Percentiles rank a stretch among this genome's conserved stretches.
Evolutionary conservation across 495 filamentous ascomycete genomes (phyloP).

Genomic region (Penicillium salamii): DNA sequence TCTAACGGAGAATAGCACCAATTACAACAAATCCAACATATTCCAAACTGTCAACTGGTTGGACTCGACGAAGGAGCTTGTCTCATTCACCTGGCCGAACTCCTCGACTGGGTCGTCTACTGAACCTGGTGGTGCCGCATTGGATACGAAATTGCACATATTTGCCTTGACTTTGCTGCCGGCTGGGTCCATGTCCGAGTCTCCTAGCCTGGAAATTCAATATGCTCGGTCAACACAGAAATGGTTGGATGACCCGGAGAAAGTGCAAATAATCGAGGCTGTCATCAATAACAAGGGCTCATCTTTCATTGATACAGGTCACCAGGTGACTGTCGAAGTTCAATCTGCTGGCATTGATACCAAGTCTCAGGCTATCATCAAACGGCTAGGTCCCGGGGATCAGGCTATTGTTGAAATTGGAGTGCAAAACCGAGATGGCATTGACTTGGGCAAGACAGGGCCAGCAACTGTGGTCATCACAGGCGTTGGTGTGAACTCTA

Average conservation of each 20-base stretch:
- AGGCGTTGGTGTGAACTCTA: too few relatives aligned
- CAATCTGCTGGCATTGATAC: too few relatives aligned
- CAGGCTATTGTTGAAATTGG: too few relatives aligned
- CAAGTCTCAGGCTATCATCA: too few relatives aligned
- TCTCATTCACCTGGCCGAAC: conserved; percentile 38
- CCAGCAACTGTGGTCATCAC: too few relatives aligned
- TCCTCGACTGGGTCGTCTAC: conserved; percentile 15
- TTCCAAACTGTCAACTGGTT: conserved; percentile 49
- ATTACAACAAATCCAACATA: conserved; percentile 53
- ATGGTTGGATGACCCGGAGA: conserved; percentile 39
- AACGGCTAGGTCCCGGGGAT: too few relatives aligned
- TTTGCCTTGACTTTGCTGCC: conserved; percentile 26
- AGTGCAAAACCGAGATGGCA: too few relatives aligned
- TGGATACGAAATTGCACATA: conserved; percentile 22
- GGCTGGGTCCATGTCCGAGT: too few relatives aligned
- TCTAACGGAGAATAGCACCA: conserved; percentile 38
- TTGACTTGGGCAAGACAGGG: too few relatives aligned
- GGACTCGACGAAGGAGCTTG: conserved; percentile 44
- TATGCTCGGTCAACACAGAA: conserved; percentile 53
- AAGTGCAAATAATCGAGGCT: conserved; percentile 50
- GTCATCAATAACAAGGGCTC: conserved; percentile 49
- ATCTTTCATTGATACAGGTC: conserved; percentile 35
- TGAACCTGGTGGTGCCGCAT: conserved; percentile 15
- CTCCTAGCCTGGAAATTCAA: conserved; percentile 29
- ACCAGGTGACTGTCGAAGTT: conserved; percentile 5